phyloP scores from a whole-genome alignment of 2,329 filamentous ascomycete species.

The Ceratocystis albifundus region DNA sequence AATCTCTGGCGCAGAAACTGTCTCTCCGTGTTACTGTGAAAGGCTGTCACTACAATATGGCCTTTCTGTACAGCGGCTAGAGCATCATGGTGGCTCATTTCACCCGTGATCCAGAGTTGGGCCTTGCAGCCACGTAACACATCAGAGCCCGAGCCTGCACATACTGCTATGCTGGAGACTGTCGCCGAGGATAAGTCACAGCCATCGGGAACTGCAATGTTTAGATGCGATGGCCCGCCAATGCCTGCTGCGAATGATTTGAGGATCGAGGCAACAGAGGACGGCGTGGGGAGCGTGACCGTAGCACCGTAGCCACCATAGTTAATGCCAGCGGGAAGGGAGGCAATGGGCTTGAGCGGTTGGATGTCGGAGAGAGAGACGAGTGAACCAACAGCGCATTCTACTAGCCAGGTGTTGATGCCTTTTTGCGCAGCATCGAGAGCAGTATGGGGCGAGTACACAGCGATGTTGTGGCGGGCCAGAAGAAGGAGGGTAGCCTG shows the following conservation, averaged over 20 bases:
- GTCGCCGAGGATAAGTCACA: constrained; percentile 30
- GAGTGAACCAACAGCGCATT: constrained; percentile 56
- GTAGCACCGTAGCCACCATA: constrained; percentile 44
- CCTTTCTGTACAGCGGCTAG: constrained; percentile 76
- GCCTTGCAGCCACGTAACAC: constrained; percentile 60
- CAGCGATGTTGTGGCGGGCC: constrained; percentile 75
- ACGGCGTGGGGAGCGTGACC: constrained; percentile 33
- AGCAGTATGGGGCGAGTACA: constrained; percentile 93
- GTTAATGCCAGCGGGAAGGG: constrained; percentile 35
- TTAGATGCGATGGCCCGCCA: constrained; percentile 49
- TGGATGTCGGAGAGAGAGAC: constrained; percentile 23
- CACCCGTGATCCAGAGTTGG: constrained; percentile 79
- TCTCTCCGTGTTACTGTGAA: constrained; percentile 88
- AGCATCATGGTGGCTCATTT: constrained; percentile 87
- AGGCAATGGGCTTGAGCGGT: constrained; percentile 36
- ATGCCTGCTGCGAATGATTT: constrained; percentile 51
- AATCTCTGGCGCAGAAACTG: constrained; percentile 66
- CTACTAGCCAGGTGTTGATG: constrained; percentile 87
- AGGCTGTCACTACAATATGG: constrained; percentile 69
- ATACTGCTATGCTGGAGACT: constrained; percentile 67
- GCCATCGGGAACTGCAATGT: constrained; percentile 43
- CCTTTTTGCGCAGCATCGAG: constrained; percentile 77
- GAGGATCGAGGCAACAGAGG: constrained; percentile 37
- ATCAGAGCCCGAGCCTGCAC: constrained; percentile 74
- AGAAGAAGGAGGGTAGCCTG: constrained; percentile 75